A percentile compares a stretch with the other conserved stretches of the same genome.
These are phyloP conservation scores for Mycena galopus DNA, from an alignment of 768 basidiomycete species.

Conservation along the genomic window DNA sequence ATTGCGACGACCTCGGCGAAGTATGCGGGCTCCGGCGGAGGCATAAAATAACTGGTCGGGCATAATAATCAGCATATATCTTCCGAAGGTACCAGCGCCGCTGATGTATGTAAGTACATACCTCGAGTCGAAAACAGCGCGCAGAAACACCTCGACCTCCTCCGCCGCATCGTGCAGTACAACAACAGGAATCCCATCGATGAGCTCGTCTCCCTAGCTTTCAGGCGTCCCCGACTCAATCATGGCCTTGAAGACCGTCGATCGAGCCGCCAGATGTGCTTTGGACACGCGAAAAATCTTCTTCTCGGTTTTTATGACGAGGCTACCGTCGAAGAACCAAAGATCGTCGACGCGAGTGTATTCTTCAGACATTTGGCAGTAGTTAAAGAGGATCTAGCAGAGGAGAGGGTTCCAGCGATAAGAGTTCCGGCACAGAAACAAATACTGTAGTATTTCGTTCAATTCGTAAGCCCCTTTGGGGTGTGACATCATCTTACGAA, in stretches of 20 bases:
- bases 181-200: not conserved
- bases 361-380: not conserved
- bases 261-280: slow-evolving; percentile 13
- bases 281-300: slow-evolving; percentile 16
- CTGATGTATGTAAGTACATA: no score
- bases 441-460: no score
- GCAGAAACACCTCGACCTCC: slow-evolving; percentile 5
- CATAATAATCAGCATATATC: not conserved
- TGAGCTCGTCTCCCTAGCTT: not conserved
- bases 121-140: slow-evolving; percentile 15
- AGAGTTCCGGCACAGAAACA: not conserved
- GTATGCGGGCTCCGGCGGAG: not conserved
- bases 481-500: no score
- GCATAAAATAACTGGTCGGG: slow-evolving; percentile 3
- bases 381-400: not conserved
- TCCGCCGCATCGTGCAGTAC: not conserved
- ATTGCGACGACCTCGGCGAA: not conserved
- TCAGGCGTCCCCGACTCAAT: not conserved
- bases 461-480: no score
- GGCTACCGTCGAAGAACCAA: slow-evolving; percentile 20
- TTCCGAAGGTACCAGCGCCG: no score
- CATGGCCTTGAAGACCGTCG: slow-evolving; percentile 16
- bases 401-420: not conserved
- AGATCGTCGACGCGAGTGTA: slow-evolving; percentile 16
- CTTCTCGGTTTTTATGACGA: slow-evolving; percentile 5